phyloP scores from a whole-genome alignment of 192 early-diverging fungal genomes.

The Coemansia sp. region DNA sequence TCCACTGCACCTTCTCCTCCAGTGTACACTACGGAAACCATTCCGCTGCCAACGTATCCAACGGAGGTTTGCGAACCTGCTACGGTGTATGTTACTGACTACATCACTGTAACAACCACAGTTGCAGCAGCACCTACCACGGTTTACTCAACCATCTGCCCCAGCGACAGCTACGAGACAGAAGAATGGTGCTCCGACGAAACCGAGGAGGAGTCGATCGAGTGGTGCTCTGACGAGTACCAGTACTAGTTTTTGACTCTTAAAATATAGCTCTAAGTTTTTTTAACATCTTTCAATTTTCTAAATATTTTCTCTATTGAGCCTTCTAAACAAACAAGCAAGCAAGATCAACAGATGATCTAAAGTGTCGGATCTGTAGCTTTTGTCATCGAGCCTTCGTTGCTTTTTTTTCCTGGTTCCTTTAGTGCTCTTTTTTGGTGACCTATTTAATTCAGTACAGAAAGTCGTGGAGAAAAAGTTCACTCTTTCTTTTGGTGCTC shows the following conservation, averaged over 20 bases:
- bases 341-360: neutral
- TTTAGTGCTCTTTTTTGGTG: neutral
- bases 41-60: constrained; percentile 17
- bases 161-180: constrained; percentile 24
- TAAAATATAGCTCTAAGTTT: neutral
- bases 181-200: constrained; percentile 30
- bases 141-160: constrained; percentile 14
- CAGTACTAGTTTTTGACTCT: neutral
- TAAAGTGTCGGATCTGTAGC: neutral
- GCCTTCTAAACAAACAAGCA: no score
- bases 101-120: constrained; percentile 20
- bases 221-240: constrained; percentile 7
- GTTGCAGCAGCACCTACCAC: constrained; percentile 13
- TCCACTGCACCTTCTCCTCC: neutral
- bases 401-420: neutral
- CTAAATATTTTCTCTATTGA: no score
- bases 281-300: neutral
- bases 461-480: neutral
- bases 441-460: no score
- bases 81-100: constrained; percentile 18
- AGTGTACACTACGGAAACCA: constrained; percentile 1
- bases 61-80: constrained; percentile 17
- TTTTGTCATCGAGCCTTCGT: neutral
- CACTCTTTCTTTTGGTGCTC: neutral
- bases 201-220: constrained; percentile 8